Conservation (phyloP, 108 stramenopile genomes). For the Pseudonitzschia pungens region DNA sequence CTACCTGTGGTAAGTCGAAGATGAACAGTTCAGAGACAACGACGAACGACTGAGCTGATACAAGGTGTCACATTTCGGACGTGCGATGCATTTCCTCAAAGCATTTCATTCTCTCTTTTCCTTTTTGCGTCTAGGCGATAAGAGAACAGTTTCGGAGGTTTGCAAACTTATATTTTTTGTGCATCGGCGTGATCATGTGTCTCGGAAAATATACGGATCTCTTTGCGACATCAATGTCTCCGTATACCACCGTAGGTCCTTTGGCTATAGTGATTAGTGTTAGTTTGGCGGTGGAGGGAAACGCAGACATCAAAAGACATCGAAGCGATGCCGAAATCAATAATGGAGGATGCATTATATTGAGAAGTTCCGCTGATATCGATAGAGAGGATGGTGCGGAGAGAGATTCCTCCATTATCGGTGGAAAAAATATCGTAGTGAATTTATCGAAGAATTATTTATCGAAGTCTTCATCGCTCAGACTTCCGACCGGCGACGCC, state of each 20-base stretch:
- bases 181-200: conserved; percentile 91
- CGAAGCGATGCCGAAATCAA: conserved; percentile 83
- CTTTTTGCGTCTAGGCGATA: conserved; percentile 46
- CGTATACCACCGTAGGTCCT: conserved; percentile 93
- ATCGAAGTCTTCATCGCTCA: background rate
- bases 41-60: background rate
- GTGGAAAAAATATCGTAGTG: conserved; percentile 13
- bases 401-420: conserved; percentile 36
- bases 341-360: conserved; percentile 59
- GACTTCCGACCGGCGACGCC: background rate
- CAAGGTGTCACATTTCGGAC: background rate
- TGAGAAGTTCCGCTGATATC: background rate
- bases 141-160: conserved; percentile 85
- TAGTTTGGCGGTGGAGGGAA: conserved; percentile 88
- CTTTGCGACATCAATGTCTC: conserved; percentile 84
- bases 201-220: conserved; percentile 65
- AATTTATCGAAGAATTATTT: conserved; percentile 7
- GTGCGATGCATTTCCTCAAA: background rate
- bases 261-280: conserved; percentile 85
- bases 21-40: too few species aligned
- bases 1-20: conserved; percentile 69
- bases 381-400: conserved; percentile 28
- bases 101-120: background rate
- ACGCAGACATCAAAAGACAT: conserved; percentile 88
- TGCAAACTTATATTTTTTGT: conserved; percentile 95